Conservation (phyloP, 148 eudicot species). For the Rhododendron ovatum region DNA sequence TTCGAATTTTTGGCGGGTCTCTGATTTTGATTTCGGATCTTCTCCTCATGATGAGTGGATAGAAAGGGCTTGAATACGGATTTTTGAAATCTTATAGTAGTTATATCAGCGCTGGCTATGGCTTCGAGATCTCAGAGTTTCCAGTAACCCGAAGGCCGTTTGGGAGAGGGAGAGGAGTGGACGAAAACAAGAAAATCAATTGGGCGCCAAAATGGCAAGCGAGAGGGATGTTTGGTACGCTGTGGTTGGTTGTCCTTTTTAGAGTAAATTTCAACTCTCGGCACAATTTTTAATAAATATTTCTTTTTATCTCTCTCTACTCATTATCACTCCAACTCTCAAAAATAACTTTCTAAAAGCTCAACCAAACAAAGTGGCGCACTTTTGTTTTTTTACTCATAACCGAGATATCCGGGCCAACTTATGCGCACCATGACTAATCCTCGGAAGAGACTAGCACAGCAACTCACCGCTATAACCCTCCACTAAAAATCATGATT, state of each 20-base stretch:
- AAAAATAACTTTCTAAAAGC: no score
- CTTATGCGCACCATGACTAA: no score
- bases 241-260: no score
- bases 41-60: conserved; percentile 12
- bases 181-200: neutral
- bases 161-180: neutral
- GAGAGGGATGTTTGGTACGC: neutral
- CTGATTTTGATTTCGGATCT: neutral
- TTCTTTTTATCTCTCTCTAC: no score
- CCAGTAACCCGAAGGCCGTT: neutral
- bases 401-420: no score
- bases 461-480: accelerated
- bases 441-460: no score
- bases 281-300: no score
- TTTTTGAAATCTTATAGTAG: neutral
- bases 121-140: neutral
- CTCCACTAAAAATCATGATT: no score
- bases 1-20: conserved; percentile 9
- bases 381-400: no score
- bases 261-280: no score
- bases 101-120: neutral
- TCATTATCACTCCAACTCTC: no score
- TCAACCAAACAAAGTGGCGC: no score
- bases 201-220: conserved; percentile 18
- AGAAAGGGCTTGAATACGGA: neutral